Evolutionary conservation across 148 eudicot genomes (phyloP).

Genomic region (Polygonum maritimum): DNA sequence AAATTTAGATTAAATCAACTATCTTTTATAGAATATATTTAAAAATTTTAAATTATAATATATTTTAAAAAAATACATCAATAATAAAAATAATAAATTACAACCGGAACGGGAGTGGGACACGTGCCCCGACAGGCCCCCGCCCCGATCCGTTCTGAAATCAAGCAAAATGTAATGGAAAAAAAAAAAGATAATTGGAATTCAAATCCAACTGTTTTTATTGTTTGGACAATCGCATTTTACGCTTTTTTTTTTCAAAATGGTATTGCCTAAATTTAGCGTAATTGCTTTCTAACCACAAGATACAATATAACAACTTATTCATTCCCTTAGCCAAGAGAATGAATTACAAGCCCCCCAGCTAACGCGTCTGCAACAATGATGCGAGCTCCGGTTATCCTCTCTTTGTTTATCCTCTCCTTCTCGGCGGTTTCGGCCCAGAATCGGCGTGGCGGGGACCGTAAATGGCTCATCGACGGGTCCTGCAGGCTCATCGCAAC

Average conservation of each 20-base stretch:
- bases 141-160: too few species aligned
- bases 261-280: not conserved
- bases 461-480: slow-evolving; percentile 6
- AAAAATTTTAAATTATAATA: too few species aligned
- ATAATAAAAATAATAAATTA: too few species aligned
- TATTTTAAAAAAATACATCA: too few species aligned
- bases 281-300: not conserved
- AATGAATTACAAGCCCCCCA: not conserved
- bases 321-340: not conserved
- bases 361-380: not conserved
- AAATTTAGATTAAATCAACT: too few species aligned
- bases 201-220: too few species aligned
- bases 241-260: not conserved
- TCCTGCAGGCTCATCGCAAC: slow-evolving; percentile 4
- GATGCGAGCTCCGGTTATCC: slow-evolving; percentile 5
- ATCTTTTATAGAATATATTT: too few species aligned
- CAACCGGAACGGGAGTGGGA: too few species aligned
- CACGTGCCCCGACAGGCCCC: too few species aligned
- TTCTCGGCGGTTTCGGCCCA: not conserved
- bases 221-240: not conserved
- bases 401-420: not conserved
- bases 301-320: not conserved
- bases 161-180: too few species aligned
- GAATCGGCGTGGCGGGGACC: not conserved
- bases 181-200: too few species aligned